A percentile compares a stretch with the other conserved stretches of the same genome.
Evolutionary conservation across 805 yeast genomes (phyloP).

Genomic region (Pachysolen tannophilus): DNA sequence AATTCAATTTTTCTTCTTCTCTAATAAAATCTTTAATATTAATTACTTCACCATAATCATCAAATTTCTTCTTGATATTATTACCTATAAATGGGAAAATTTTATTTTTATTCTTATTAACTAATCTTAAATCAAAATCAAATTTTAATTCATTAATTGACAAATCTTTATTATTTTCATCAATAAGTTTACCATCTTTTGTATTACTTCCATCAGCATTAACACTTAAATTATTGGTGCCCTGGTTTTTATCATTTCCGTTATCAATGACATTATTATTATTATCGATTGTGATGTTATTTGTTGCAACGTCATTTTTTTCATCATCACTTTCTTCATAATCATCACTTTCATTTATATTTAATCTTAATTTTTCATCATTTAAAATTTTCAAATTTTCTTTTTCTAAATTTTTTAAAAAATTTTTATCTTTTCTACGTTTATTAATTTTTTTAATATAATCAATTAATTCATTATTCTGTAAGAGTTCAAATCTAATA

Average conservation of each 20-base stretch:
- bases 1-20: slow-evolving; percentile 36
- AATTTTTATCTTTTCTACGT: slow-evolving; percentile 31
- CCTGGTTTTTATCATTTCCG: slow-evolving; percentile 11
- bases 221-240: slow-evolving; percentile 3
- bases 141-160: slow-evolving; percentile 38
- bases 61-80: slow-evolving; percentile 42
- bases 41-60: slow-evolving; percentile 83
- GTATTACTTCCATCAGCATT: slow-evolving; percentile 7
- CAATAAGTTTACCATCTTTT: slow-evolving; percentile 7
- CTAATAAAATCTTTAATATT: slow-evolving; percentile 55
- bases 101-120: slow-evolving; percentile 39
- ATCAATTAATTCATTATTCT: slow-evolving; percentile 39
- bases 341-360: slow-evolving; percentile 11
- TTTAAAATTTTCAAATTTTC: slow-evolving; percentile 20
- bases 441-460: slow-evolving; percentile 39
- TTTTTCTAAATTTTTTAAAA: slow-evolving; percentile 23
- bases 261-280: slow-evolving; percentile 17
- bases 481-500: slow-evolving; percentile 39
- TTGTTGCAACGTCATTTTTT: slow-evolving; percentile 17
- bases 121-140: slow-evolving; percentile 45
- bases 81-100: slow-evolving; percentile 72
- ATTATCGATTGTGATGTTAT: slow-evolving; percentile 15
- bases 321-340: slow-evolving; percentile 20
- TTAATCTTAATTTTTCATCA: slow-evolving; percentile 15
- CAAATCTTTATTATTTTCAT: slow-evolving; percentile 20